Percentiles rank a stretch among this genome's conserved stretches.
Conservation (phyloP, 2,329 filamentous ascomycete genomes). For the Sporothrix dimorphospora region DNA sequence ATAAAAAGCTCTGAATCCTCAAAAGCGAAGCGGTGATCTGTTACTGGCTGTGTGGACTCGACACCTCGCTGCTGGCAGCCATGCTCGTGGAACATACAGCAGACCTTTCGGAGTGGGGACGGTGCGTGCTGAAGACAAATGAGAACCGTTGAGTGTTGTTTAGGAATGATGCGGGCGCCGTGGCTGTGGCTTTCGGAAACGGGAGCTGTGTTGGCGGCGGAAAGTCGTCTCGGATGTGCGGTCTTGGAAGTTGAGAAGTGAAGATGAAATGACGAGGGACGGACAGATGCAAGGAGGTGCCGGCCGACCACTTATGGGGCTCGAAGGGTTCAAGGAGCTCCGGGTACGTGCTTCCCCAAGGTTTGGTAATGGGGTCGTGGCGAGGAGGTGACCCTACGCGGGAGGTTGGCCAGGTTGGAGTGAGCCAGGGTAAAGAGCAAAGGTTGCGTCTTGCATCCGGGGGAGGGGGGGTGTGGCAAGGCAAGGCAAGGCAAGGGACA, state of each 20-base stretch:
- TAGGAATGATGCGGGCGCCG: neutral
- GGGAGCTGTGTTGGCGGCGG: conserved; percentile 25
- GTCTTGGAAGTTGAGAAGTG: conserved; percentile 19
- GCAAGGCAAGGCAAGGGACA: neutral
- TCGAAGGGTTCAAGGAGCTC: neutral
- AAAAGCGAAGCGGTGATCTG: conserved; percentile 9
- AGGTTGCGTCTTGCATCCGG: conserved; percentile 21
- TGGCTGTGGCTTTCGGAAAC: conserved; percentile 14
- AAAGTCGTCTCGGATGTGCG: conserved; percentile 21
- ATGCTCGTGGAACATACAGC: conserved; percentile 21
- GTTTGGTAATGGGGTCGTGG: conserved; percentile 22
- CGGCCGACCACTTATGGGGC: conserved; percentile 19
- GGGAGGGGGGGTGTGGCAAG: conserved; percentile 11
- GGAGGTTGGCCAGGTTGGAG: neutral
- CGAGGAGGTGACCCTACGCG: neutral
- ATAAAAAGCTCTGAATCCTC: conserved; percentile 2
- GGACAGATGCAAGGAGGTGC: conserved; percentile 16
- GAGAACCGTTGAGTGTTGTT: neutral
- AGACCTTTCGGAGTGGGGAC: neutral
- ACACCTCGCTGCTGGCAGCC: conserved; percentile 25
- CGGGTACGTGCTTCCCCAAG: conserved; percentile 27
- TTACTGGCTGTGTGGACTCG: conserved; percentile 20
- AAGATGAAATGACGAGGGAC: conserved; percentile 10
- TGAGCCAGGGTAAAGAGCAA: conserved; percentile 16
- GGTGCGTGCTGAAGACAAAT: conserved; percentile 15